These are phyloP conservation scores for Pleurotus tuoliensis DNA, from an alignment of 768 basidiomycete species.

Conservation along the genomic window DNA sequence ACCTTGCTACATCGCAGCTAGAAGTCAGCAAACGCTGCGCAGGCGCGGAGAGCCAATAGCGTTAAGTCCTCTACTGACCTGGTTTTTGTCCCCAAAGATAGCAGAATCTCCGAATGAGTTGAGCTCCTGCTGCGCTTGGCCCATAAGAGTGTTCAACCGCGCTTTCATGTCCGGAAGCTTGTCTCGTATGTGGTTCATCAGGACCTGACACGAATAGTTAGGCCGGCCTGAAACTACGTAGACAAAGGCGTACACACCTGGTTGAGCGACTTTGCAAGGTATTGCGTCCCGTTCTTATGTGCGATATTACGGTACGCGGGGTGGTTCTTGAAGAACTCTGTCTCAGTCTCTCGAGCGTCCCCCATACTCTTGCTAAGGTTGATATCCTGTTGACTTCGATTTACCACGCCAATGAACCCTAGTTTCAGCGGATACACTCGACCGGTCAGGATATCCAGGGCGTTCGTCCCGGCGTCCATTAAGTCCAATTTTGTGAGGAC, in stretches of 20 bases:
- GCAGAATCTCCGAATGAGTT: constrained; percentile 95
- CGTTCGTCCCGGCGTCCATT: constrained; percentile 99
- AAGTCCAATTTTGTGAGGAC: constrained; percentile 96
- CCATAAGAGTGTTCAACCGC: constrained; percentile 94
- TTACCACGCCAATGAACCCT: constrained; percentile 97
- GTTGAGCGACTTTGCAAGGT: constrained; percentile 89
- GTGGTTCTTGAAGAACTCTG: constrained; percentile 89
- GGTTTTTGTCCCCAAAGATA: constrained; percentile 87
- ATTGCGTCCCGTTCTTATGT: constrained; percentile 96
- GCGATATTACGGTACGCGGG: constrained; percentile 92
- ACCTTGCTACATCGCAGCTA: constrained; percentile 57
- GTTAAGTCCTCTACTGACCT: constrained; percentile 35
- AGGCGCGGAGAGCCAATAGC: not conserved
- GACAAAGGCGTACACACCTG: constrained; percentile 49
- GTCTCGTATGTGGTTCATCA: constrained; percentile 97
- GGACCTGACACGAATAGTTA: constrained; percentile 44
- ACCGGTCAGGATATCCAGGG: constrained; percentile 91
- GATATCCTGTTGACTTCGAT: constrained; percentile 97
- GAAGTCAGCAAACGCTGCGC: too few species aligned
- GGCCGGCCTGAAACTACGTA: too few species aligned
- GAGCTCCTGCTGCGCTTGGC: constrained; percentile 97
- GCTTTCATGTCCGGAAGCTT: constrained; percentile 99
- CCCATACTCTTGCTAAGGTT: constrained; percentile 80
- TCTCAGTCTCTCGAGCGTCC: constrained; percentile 81
- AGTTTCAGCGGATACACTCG: constrained; percentile 97